phyloP scores from a whole-genome alignment of 1,284 basidiomycete genomes.

The Ceratobasidium sp. region DNA sequence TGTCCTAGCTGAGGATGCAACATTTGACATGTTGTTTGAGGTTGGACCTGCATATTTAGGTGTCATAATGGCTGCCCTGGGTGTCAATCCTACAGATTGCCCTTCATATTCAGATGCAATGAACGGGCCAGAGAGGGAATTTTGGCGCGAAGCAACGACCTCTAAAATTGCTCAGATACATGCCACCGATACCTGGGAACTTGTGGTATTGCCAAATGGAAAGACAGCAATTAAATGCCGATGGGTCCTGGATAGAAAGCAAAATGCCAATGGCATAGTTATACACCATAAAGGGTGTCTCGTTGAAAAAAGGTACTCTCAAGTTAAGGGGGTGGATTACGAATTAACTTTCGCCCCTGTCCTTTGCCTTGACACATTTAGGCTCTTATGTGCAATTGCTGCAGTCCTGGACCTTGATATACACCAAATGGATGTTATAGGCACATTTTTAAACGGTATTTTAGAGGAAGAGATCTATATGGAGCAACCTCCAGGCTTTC shows the following conservation, averaged over 20 bases:
- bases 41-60: too few species aligned
- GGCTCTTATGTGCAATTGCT: constrained; percentile 53
- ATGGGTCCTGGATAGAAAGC: constrained; percentile 7
- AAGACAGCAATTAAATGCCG: constrained; percentile 18
- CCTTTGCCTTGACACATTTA: constrained; percentile 7
- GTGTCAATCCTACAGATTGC: background rate
- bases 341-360: constrained; percentile 22
- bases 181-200: constrained; percentile 11
- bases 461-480: constrained; percentile 53
- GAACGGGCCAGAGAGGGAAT: constrained; percentile 6
- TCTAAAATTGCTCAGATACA: constrained; percentile 10
- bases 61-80: too few species aligned
- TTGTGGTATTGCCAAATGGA: constrained; percentile 5
- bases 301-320: constrained; percentile 12
- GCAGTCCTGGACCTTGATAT: constrained; percentile 52
- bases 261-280: constrained; percentile 10
- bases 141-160: constrained; percentile 21
- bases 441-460: constrained; percentile 52
- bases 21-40: too few species aligned
- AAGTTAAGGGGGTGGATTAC: constrained; percentile 12
- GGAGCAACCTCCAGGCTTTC: constrained; percentile 29
- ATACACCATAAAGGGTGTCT: constrained; percentile 7
- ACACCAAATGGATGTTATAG: constrained; percentile 53
- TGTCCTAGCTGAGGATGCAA: too few species aligned
- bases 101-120: constrained; percentile 6